A percentile compares a stretch with the other conserved stretches of the same genome.
These are phyloP conservation scores for Pulicaria dysenterica DNA, from an alignment of 129 eudicot genomes.

Conservation along the genomic window DNA sequence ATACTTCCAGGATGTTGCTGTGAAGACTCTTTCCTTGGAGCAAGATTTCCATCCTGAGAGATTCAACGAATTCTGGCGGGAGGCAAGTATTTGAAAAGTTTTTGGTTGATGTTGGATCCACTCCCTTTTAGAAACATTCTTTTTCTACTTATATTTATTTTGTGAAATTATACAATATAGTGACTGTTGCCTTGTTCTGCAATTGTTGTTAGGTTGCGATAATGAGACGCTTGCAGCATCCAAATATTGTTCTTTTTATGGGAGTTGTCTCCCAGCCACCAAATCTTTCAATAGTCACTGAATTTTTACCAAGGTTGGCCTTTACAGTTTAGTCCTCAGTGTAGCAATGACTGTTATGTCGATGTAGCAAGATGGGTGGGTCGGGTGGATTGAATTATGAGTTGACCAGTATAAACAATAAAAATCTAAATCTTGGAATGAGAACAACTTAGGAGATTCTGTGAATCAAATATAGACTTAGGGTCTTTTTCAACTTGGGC, in stretches of 20 bases:
- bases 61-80: conserved; percentile 77
- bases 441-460: not conserved
- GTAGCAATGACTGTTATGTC: conserved; percentile 1
- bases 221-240: conserved; percentile 95
- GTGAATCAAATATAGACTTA: not conserved
- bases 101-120: not conserved
- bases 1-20: conserved; percentile 85
- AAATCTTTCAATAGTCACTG: conserved; percentile 89
- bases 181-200: conserved; percentile 21
- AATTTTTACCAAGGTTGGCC: conserved; percentile 78
- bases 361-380: conserved; percentile 15
- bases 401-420: conserved; percentile 3
- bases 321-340: conserved; percentile 14
- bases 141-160: not conserved
- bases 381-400: not conserved
- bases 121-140: no score
- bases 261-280: conserved; percentile 97
- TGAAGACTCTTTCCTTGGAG: conserved; percentile 82
- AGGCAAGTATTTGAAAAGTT: conserved; percentile 43
- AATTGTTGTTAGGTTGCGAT: conserved; percentile 69
- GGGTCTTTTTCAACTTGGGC: not conserved
- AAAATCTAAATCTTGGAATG: not conserved
- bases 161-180: conserved; percentile 4
- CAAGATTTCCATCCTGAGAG: conserved; percentile 86
- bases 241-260: conserved; percentile 97